Percentiles rank a stretch among this genome's conserved stretches.
Conservation (phyloP, 164 flowering plant species). For the Magnolia kwangsiensis region DNA sequence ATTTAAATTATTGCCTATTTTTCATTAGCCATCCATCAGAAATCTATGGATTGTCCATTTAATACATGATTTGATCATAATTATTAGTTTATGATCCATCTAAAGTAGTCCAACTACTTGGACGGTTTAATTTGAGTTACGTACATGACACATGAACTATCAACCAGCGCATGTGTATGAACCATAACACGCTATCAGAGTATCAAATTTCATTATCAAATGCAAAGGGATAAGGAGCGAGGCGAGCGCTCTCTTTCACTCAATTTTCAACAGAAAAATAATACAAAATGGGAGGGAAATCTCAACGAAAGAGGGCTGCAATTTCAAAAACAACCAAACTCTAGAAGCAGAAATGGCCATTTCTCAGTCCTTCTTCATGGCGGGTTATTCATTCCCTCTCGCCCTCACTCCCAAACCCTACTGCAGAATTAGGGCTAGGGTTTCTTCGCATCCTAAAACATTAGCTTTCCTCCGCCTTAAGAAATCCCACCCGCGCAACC, state of each 20-base stretch:
- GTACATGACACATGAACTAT: too few species aligned
- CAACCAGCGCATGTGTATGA: too few species aligned
- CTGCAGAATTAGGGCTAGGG: conserved; percentile 3
- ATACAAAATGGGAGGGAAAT: neutral
- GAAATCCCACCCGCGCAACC: conserved; percentile 9
- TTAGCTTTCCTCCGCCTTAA: neutral
- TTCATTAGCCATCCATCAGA: too few species aligned
- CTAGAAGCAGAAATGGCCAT: neutral
- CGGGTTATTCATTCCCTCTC: neutral
- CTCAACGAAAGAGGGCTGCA: neutral
- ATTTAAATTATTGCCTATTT: too few species aligned
- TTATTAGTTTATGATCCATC: too few species aligned
- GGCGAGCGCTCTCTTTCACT: neutral
- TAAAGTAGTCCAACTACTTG: too few species aligned
- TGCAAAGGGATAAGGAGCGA: neutral
- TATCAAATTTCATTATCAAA: neutral
- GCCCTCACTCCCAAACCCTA: neutral
- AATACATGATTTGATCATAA: too few species aligned
- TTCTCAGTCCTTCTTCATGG: neutral
- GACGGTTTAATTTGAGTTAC: too few species aligned
- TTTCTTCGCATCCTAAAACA: conserved; percentile 2
- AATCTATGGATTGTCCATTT: too few species aligned
- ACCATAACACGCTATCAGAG: too few species aligned
- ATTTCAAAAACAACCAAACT: neutral
- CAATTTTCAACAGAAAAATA: neutral